Conservation (phyloP, 2,329 filamentous ascomycete species). For the Coniochaeta ligniaria region DNA sequence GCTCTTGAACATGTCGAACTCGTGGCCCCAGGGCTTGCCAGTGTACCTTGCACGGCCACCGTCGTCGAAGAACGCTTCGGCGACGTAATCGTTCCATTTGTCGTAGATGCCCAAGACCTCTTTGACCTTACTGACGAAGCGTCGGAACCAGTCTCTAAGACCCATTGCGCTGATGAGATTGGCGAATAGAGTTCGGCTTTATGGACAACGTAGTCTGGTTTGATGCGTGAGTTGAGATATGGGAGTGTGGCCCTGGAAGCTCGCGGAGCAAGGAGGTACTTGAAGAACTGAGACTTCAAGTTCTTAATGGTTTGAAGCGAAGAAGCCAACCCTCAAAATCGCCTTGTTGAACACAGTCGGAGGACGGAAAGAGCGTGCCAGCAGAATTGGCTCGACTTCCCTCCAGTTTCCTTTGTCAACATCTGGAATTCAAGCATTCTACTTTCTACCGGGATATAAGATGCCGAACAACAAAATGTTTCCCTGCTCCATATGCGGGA, state of each 20-base stretch:
- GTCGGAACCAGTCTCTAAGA: constrained; percentile 1
- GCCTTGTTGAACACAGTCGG: too few relatives aligned
- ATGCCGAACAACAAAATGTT: neutral
- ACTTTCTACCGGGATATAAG: neutral
- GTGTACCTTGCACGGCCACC: neutral
- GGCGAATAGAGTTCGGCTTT: neutral
- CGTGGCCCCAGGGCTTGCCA: neutral
- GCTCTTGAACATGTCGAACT: neutral
- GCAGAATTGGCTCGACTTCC: neutral
- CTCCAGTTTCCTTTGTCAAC: neutral
- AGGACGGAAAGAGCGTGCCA: too few relatives aligned
- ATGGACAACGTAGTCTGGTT: neutral
- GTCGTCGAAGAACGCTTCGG: constrained; percentile 2
- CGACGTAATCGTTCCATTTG: constrained; percentile 2
- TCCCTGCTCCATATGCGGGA: neutral
- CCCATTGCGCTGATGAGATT: neutral
- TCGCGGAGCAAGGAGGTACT: neutral
- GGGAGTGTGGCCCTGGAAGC: too few relatives aligned
- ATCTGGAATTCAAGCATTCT: neutral
- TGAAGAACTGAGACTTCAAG: neutral
- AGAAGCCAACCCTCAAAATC: neutral
- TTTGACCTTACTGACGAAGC: constrained; percentile 1
- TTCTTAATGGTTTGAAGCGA: neutral
- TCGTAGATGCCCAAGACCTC: constrained; percentile 2
- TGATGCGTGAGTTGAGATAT: neutral